These are phyloP conservation scores for Lycium ferocissimum DNA, from an alignment of 257 asterid species.

Conservation along the genomic window DNA sequence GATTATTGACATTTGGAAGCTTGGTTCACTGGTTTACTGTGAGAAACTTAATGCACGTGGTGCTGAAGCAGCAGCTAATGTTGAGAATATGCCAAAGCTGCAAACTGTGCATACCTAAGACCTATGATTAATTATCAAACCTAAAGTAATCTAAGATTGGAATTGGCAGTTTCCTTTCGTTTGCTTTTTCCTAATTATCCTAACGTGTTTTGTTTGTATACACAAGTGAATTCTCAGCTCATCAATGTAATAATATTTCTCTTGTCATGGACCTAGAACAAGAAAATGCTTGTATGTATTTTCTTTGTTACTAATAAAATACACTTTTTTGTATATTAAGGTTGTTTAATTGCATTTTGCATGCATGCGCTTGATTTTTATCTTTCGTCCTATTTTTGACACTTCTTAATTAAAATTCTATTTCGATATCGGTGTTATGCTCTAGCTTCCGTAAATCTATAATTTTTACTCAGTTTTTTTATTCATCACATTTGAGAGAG, in stretches of 20 bases:
- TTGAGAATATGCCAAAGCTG: neutral
- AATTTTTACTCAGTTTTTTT: too few species aligned
- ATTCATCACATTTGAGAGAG: too few species aligned
- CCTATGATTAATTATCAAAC: neutral
- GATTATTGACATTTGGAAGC: conserved; percentile 51
- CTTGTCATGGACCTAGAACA: neutral
- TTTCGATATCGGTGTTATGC: neutral
- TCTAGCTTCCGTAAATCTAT: neutral
- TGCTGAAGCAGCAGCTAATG: neutral
- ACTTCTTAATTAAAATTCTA: neutral
- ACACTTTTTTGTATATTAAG: neutral
- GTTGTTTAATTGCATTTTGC: neutral
- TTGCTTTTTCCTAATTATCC: neutral
- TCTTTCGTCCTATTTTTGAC: neutral
- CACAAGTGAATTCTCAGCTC: neutral
- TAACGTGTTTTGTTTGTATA: neutral
- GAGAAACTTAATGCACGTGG: conserved; percentile 38
- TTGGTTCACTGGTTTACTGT: conserved; percentile 46
- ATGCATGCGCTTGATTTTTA: neutral
- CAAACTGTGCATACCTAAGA: neutral
- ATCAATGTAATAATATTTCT: neutral
- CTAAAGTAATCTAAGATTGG: neutral
- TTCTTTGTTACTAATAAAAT: conserved; percentile 11
- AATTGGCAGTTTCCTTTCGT: neutral
- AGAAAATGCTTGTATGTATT: conserved; percentile 23